Conservation (phyloP, 495 filamentous ascomycete genomes). For the Hypoxylon subgilvum region DNA sequence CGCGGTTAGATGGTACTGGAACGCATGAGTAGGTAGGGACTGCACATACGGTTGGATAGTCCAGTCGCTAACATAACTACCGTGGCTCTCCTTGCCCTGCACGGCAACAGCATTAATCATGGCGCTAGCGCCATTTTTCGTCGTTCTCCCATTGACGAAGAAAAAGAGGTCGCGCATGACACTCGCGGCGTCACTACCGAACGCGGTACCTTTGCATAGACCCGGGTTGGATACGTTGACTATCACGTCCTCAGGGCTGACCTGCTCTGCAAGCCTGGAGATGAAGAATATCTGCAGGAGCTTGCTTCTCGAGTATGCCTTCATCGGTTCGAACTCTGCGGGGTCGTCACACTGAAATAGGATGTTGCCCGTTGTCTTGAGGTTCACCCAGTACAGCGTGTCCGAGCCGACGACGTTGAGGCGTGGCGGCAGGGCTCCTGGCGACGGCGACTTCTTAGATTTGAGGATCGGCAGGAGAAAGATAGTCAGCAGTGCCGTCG, state of each 20-base stretch:
- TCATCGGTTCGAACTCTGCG: conserved; percentile 28
- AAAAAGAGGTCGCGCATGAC: conserved; percentile 18
- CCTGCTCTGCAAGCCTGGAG: conserved; percentile 48
- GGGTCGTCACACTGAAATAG: conserved; percentile 45
- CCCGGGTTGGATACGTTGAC: conserved; percentile 57
- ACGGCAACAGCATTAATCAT: conserved; percentile 48
- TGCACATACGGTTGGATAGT: conserved; percentile 46
- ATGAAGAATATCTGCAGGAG: conserved; percentile 50
- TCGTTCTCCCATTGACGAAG: conserved; percentile 38
- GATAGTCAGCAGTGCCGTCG: conserved; percentile 52
- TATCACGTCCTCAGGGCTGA: conserved; percentile 50
- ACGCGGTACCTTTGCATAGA: conserved; percentile 45
- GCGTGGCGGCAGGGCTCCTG: conserved; percentile 31
- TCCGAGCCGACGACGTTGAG: conserved; percentile 51
- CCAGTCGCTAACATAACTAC: conserved; percentile 52
- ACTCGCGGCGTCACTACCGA: conserved; percentile 33
- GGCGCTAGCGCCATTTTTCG: conserved; percentile 44
- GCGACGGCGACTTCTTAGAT: conserved; percentile 36
- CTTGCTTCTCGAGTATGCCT: conserved; percentile 48
- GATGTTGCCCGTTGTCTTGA: conserved; percentile 44
- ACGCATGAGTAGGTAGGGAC: not conserved
- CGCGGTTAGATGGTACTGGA: not conserved
- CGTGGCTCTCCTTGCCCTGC: conserved; percentile 54
- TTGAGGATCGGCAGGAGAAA: conserved; percentile 55
- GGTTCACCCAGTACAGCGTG: conserved; percentile 42